Evolutionary conservation across 106 monocot species (phyloP).

Genomic region (Dioscorea zingiberensis): DNA sequence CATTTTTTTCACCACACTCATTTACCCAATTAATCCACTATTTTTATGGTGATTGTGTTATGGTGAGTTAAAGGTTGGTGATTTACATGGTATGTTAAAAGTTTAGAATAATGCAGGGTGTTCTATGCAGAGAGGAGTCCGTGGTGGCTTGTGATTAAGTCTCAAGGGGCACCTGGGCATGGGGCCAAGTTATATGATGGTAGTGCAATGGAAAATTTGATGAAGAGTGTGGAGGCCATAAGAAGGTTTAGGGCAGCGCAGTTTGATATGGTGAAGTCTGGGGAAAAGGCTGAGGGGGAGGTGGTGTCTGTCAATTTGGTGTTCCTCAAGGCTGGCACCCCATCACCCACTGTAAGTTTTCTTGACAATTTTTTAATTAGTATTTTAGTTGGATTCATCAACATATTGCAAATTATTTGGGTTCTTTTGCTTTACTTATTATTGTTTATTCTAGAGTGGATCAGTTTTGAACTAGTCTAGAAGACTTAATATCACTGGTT

Average conservation of each 20-base stretch:
- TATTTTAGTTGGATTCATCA: too few species aligned
- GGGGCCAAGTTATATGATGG: slow-evolving; percentile 88
- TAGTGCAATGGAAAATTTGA: slow-evolving; percentile 83
- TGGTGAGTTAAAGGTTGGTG: too few species aligned
- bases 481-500: too few species aligned
- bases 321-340: slow-evolving; percentile 82
- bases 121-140: slow-evolving; percentile 86
- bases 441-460: too few species aligned
- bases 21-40: too few species aligned
- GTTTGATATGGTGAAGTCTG: slow-evolving; percentile 78
- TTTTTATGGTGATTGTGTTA: too few species aligned
- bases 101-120: slow-evolving; percentile 25
- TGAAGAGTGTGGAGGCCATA: slow-evolving; percentile 82
- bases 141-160: slow-evolving; percentile 71
- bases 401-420: too few species aligned
- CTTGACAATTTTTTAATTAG: background rate
- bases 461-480: too few species aligned
- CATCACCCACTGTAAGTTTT: slow-evolving; percentile 56
- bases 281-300: slow-evolving; percentile 73
- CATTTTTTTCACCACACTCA: too few species aligned
- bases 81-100: too few species aligned
- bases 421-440: too few species aligned
- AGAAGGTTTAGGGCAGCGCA: slow-evolving; percentile 66
- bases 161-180: slow-evolving; percentile 74
- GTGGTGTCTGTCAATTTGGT: slow-evolving; percentile 82